Base-by-base conservation (phyloP, 2,329 filamentous ascomycete genomes). In the Myriangium duriaei region DNA sequence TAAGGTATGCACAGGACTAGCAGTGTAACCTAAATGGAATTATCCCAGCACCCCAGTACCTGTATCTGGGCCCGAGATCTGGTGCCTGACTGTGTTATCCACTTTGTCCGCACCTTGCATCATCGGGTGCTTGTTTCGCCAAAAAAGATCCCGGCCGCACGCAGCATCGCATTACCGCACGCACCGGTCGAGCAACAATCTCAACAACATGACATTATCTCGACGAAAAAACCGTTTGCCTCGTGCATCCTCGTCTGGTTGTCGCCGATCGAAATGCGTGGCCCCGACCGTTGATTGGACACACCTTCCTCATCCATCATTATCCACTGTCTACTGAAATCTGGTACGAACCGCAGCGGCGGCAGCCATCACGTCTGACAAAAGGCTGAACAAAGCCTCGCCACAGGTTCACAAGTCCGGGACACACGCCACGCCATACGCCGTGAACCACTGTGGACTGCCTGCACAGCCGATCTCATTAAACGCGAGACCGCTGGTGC, bases 141-240 rank as follows among this genome's bases (percentile, higher is more conserved):
- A n/a, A n/a, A n/a, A n/a, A n/a, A n/a, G n/a, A n/a, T n/a, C n/a
- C n/a, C n/a, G n/a, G n/a, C n/a, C n/a, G n/a, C n/a, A 26, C 21
- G 21, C 21, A 26, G 7, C 21, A 7, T 7, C n/a, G 21, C 21
- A 26, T 26, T n/a, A 26, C 7, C n/a, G 21, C 21, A 26, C 21
- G 21, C 21, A 39, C 36, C 36, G 36, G 36, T 32, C 36, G 13
- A 39, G 36, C 36, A 39, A 39, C 36, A 39, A 39, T 39, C 36
- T 39, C 36, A 19, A 17, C 29, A 39, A 26, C 29, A 19, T 26
- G 21, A 26, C 21, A 26, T n/a, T 26, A 26, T 26, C 21, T 26
- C 21, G 21, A 7, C 21, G n/a, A 26, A n/a, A n/a, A 26, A 26
- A 26, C 21, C 21, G 21, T 26, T 26, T 26, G 21, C 21, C 21